Percentiles rank a stretch among this genome's conserved stretches.
phyloP scores from a whole-genome alignment of 225 moss, liverwort and hornwort species.

The Rhytidiadelphus loreus region DNA sequence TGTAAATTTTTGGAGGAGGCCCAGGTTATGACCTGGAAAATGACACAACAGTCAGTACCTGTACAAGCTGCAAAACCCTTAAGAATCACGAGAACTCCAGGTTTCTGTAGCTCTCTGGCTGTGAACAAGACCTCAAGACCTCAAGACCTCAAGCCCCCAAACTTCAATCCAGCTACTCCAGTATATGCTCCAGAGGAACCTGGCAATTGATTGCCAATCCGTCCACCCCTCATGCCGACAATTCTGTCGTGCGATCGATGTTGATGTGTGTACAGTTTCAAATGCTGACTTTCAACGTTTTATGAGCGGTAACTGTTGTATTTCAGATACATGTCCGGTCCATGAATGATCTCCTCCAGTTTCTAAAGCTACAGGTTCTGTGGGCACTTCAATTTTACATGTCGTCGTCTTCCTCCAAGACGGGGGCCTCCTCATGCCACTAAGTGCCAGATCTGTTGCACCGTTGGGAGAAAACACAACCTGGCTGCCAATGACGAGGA shows the following conservation, averaged over 20 bases:
- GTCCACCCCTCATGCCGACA: background rate
- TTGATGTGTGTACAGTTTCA: background rate
- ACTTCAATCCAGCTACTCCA: background rate
- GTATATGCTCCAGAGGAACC: background rate
- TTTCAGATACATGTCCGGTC: slow-evolving; percentile 7
- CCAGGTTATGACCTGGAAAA: background rate
- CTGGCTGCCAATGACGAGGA: slow-evolving; percentile 49
- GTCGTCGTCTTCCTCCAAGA: slow-evolving; percentile 30
- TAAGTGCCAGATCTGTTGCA: slow-evolving; percentile 14
- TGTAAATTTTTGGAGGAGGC: background rate
- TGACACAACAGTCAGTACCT: background rate
- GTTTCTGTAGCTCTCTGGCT: background rate
- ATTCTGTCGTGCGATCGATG: background rate
- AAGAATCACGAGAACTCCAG: background rate
- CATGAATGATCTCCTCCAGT: slow-evolving; percentile 19
- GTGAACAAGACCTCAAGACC: background rate
- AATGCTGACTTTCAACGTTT: slow-evolving; percentile 7
- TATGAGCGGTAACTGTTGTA: slow-evolving; percentile 26
- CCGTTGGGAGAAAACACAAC: slow-evolving; percentile 38
- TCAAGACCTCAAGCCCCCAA: background rate
- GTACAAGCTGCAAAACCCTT: background rate
- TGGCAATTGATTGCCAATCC: background rate
- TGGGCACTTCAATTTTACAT: slow-evolving; percentile 4
- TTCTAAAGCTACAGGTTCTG: background rate
- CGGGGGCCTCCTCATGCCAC: slow-evolving; percentile 26